Percentiles rank a stretch among this genome's conserved stretches.
Evolutionary conservation across 805 yeast species (phyloP).

Genomic region (Nakazawaea peltata): DNA sequence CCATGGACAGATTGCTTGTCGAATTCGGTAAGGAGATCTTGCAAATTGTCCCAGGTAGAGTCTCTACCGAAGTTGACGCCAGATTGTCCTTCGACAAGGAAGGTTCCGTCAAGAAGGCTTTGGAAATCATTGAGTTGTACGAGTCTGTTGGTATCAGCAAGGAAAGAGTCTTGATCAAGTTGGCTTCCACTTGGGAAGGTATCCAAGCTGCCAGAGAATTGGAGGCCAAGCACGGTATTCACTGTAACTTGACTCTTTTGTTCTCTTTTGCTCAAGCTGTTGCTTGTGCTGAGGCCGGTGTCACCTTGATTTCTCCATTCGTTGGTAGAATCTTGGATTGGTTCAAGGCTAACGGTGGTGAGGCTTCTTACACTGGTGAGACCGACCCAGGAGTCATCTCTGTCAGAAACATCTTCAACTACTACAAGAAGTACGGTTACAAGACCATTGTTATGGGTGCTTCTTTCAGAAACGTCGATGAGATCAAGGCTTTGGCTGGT

Average conservation of each 20-base stretch:
- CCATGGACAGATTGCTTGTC: conserved; percentile 87
- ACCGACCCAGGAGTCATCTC: conserved; percentile 95
- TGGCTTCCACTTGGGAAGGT: conserved; percentile 99
- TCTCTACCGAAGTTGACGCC: conserved; percentile 98
- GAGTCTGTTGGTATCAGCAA: conserved; percentile 75
- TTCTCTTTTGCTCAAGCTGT: conserved; percentile 97
- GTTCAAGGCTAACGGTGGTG: conserved; percentile 92
- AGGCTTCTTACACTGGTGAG: conserved; percentile 61
- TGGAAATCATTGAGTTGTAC: conserved; percentile 83
- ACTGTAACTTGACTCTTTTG: conserved; percentile 89
- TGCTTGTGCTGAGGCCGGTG: conserved; percentile 97
- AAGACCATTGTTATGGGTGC: conserved; percentile 99
- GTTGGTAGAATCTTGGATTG: conserved; percentile 99
- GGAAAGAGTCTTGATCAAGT: conserved; percentile 90
- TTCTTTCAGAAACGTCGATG: conserved; percentile 95
- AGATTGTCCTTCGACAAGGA: conserved; percentile 94
- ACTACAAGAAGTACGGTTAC: conserved; percentile 96
- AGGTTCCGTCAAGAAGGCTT: conserved; percentile 90
- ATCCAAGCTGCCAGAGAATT: conserved; percentile 96
- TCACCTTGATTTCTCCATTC: conserved; percentile 95
- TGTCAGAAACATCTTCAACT: conserved; percentile 85
- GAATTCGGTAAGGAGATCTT: conserved; percentile 95
- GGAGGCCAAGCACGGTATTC: conserved; percentile 85
- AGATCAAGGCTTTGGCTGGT: conserved; percentile 95
- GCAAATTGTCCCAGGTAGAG: conserved; percentile 96